Evolutionary conservation across 768 basidiomycete genomes (phyloP).

Genomic region (Boletus tylopilopsis): DNA sequence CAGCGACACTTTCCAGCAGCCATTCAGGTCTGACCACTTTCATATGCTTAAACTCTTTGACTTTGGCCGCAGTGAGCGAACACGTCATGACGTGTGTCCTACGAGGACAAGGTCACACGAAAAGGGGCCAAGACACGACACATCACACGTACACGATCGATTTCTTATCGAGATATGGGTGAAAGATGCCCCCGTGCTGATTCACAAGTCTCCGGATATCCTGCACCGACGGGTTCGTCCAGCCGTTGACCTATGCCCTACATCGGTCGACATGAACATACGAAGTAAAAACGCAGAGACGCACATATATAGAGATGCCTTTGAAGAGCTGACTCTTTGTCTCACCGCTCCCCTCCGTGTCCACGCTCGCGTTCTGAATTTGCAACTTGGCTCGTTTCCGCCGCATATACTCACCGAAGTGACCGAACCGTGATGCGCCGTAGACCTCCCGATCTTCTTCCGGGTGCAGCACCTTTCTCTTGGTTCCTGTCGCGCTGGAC

Average conservation of each 20-base stretch:
- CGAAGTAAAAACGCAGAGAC: constrained; percentile 24
- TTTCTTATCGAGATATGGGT: constrained; percentile 81
- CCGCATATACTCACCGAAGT: constrained; percentile 84
- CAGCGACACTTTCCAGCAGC: constrained; percentile 77
- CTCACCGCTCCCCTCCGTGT: constrained; percentile 17
- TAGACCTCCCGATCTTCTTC: constrained; percentile 52
- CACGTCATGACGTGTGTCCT: constrained; percentile 93
- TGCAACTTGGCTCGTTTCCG: constrained; percentile 90
- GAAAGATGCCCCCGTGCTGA: constrained; percentile 77
- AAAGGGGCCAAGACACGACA: background rate
- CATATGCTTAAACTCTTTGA: constrained; percentile 84
- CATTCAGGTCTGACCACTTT: constrained; percentile 88
- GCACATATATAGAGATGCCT: constrained; percentile 78
- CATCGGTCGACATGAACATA: background rate
- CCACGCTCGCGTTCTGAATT: constrained; percentile 60
- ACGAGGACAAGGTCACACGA: constrained; percentile 1
- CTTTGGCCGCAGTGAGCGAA: constrained; percentile 85
- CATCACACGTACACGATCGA: constrained; percentile 53
- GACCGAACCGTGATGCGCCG: constrained; percentile 76
- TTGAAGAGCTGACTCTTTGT: constrained; percentile 55
- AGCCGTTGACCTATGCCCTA: constrained; percentile 74
- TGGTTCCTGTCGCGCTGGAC: constrained; percentile 7
- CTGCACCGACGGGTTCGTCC: constrained; percentile 83
- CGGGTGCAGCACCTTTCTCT: constrained; percentile 15
- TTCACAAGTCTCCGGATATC: constrained; percentile 78